phyloP scores from a whole-genome alignment of 2,329 filamentous ascomycete species.

The Aspergillus sergii region DNA sequence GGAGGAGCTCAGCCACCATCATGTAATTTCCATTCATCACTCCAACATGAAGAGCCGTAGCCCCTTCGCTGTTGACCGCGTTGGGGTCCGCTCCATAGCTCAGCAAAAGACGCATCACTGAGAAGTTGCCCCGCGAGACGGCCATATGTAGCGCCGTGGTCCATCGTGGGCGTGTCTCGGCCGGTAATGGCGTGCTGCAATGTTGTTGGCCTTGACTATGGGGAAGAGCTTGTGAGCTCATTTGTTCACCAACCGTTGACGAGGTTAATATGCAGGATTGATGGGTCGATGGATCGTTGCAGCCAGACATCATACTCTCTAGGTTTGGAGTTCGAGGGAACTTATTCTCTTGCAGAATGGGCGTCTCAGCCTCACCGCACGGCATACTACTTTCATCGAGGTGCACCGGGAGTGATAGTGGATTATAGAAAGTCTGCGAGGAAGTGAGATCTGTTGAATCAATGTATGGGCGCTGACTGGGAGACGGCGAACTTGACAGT shows the following conservation, averaged over 20 bases:
- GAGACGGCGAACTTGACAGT: not conserved
- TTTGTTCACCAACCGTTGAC: not conserved
- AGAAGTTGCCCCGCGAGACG: not conserved
- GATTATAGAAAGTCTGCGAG: not conserved
- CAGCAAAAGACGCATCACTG: not conserved
- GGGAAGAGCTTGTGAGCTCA: not conserved
- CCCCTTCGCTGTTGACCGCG: constrained; percentile 3
- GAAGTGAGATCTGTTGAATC: not conserved
- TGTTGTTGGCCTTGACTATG: not conserved
- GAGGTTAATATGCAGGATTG: not conserved
- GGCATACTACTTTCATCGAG: not conserved
- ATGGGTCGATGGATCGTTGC: not conserved
- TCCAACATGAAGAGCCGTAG: constrained; percentile 1
- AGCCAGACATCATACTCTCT: not conserved
- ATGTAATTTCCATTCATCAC: not conserved
- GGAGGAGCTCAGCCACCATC: constrained; percentile 1
- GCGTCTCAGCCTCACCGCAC: not conserved
- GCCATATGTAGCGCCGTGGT: constrained; percentile 1
- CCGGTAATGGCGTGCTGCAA: not conserved
- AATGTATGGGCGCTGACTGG: not conserved
- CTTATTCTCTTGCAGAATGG: not conserved
- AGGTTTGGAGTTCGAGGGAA: not conserved
- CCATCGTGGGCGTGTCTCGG: not conserved
- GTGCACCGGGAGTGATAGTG: not conserved
- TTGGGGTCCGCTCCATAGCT: not conserved